Evolutionary conservation across 1,284 basidiomycete genomes (phyloP).

Genomic region (Mycosarcoma maydis): DNA sequence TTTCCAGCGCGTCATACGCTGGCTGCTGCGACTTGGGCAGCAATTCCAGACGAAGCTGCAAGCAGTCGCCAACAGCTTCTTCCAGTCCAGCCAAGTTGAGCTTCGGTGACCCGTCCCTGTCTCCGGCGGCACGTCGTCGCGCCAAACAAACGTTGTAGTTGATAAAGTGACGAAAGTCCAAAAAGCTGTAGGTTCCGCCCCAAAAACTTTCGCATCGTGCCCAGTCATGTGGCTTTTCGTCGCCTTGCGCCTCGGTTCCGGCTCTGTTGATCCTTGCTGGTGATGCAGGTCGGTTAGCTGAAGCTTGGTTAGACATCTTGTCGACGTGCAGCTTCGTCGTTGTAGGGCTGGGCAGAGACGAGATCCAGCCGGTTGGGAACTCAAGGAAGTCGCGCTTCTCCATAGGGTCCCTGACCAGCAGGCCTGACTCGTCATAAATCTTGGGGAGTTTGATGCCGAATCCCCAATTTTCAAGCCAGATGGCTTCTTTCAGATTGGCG

Average conservation of each 20-base stretch:
- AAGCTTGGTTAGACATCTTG: neutral
- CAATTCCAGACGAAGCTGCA: slow-evolving; percentile 49
- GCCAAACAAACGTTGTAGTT: slow-evolving; percentile 39
- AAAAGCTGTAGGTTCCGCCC: slow-evolving; percentile 45
- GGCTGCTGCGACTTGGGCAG: slow-evolving; percentile 42
- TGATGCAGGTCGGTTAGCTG: neutral
- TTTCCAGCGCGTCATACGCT: slow-evolving; percentile 16
- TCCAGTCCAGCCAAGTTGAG: slow-evolving; percentile 34
- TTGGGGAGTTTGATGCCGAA: slow-evolving; percentile 47
- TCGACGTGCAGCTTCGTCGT: slow-evolving; percentile 6
- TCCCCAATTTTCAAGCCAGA: slow-evolving; percentile 50
- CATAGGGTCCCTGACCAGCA: slow-evolving; percentile 31
- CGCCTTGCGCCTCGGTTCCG: neutral
- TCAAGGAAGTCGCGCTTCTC: slow-evolving; percentile 33
- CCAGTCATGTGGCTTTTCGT: slow-evolving; percentile 53
- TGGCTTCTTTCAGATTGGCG: slow-evolving; percentile 50
- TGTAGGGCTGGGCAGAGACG: slow-evolving; percentile 18
- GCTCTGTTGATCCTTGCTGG: neutral
- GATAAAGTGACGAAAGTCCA: slow-evolving; percentile 48
- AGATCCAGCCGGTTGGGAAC: slow-evolving; percentile 37
- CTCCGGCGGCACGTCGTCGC: too few species aligned
- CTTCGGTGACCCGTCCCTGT: too few species aligned
- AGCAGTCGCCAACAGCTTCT: slow-evolving; percentile 51
- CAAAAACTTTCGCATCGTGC: slow-evolving; percentile 53
- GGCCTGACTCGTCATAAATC: slow-evolving; percentile 19